Base-by-base conservation (phyloP, 2,329 filamentous ascomycete species). In the Aspergillus calidoustus region DNA sequence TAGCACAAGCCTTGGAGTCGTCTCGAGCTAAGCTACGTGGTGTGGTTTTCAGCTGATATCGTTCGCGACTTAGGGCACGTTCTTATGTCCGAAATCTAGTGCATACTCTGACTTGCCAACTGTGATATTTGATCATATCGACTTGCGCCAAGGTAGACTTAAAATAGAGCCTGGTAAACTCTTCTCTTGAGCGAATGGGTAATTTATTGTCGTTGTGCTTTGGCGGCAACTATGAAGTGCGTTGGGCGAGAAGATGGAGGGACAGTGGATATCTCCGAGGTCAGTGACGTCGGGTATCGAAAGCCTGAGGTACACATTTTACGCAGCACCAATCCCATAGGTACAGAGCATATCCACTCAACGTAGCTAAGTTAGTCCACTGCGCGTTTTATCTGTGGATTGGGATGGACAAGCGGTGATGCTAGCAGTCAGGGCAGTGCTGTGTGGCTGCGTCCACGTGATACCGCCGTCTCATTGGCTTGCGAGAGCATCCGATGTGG, bases 361-460 rank as follows among this genome's bases (percentile, higher is more conserved):
- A 49, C 49, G 49, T 30, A 50, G 52, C 23, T 41, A 48, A 44
- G 17, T 46, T 46, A 43, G 49, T 57, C 47, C 47, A 51, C 48
- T 11, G 55, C 48, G 48, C 48, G 22, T 46, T 34, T 31, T 31
- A 19, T 46, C 44, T 50, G 31, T 31, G 52, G 52, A 50, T 57
- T 19, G 30, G 22, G 51, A 25, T 25, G n/a, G n/a, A 22, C 23
- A 25, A 55, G 53, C 38, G 59, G 47, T 54, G 54, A 57, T 47
- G 57, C 46, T 48, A 44, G 34, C 17, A 4, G 48, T 30, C 28
- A 28, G 51, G 59, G 48, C 53, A 57, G 59, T 61, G 54, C 53
- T 58, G 15, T 60, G 59, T 57, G 59, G 54, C 59, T 50, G 50
- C 34, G n/a, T 58, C 49, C 59, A 61, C 59, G 54, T 58, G 59